Base-by-base conservation (phyloP, 2,329 filamentous ascomycete genomes). In the Epichloe bromicola region DNA sequence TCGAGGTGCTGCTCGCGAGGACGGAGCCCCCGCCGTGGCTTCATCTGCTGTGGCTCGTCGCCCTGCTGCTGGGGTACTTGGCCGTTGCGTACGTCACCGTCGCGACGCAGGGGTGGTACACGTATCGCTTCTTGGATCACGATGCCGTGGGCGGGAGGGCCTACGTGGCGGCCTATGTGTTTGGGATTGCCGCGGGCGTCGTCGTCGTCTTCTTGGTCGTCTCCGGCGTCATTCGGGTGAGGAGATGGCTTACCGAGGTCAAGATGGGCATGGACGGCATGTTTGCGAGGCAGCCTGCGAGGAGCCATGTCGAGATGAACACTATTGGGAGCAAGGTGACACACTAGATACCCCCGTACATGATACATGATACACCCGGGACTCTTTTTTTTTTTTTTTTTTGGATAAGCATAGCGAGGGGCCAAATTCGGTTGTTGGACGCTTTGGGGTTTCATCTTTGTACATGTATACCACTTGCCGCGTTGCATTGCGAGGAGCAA, bases 81-180 rank as follows among this genome's bases (percentile, higher is more conserved):
- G 78, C 71, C 0, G 69, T 94, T 15, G 87, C 86, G 1, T 94
- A 87, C 65, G 58, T 93, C 20, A 90, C 85, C 1, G 67, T 78
- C 54, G 79, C 78, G 4, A 82, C 81, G 0, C 73, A 88, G 64
- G 64, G 78, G 3, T 87, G 84, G 63, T 94, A 90, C 65, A 76
- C 85, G 0, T 95, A 95, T 68, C 64, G 60, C 52, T 95, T 95
- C 67, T 75, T 95, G n/a, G 75, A 95, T 63, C 74, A 80, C 1
- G 66, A 76, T 47, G 73, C 74, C 15, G 63, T 72, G 30, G 75
- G 73, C 0, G 67, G 66, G 17, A 58, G 62, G 30, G 66, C 62
- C 39, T 58, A 72, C 6, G 80, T 89, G 3, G 78, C 80, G 1
- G 85, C 70, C 2, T 87, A 86, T 60, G 76, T 80, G 47, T 66